Conservation (phyloP, 495 filamentous ascomycete species). For the Apiosordaria backusii region DNA sequence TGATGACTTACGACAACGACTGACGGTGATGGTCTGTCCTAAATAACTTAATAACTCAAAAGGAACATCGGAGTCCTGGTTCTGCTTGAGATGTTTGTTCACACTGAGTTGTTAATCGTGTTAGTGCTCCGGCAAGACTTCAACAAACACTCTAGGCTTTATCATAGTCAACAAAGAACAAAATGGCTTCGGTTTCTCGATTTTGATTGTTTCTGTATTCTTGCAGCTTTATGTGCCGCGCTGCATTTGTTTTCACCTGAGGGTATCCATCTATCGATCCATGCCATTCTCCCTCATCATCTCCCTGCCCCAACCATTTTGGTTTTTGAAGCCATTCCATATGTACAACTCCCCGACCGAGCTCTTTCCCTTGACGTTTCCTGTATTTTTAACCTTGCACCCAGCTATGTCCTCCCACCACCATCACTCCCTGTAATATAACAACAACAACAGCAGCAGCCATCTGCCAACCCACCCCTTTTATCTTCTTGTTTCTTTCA, state of each 20-base stretch:
- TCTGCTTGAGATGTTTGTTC: too few relatives aligned
- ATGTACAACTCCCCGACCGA: not conserved
- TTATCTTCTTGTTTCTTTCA: not conserved
- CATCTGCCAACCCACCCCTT: not conserved
- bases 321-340: not conserved
- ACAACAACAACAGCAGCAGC: not conserved
- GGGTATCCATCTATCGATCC: not conserved
- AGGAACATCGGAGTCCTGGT: too few relatives aligned
- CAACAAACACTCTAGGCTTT: not conserved
- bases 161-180: too few relatives aligned
- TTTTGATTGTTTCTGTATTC: not conserved
- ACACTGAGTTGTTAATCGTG: too few relatives aligned
- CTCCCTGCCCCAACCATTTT: not conserved
- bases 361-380: not conserved
- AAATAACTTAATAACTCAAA: too few relatives aligned
- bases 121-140: not conserved
- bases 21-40: too few relatives aligned
- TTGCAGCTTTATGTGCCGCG: not conserved
- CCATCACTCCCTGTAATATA: not conserved
- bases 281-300: not conserved
- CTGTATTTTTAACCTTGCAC: not conserved
- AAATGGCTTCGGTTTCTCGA: not conserved
- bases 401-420: too few relatives aligned
- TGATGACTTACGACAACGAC: too few relatives aligned
- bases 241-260: not conserved